These are phyloP conservation scores for Aspergillus carlsbadensis DNA, from an alignment of 495 filamentous ascomycete species.

Conservation along the genomic window DNA sequence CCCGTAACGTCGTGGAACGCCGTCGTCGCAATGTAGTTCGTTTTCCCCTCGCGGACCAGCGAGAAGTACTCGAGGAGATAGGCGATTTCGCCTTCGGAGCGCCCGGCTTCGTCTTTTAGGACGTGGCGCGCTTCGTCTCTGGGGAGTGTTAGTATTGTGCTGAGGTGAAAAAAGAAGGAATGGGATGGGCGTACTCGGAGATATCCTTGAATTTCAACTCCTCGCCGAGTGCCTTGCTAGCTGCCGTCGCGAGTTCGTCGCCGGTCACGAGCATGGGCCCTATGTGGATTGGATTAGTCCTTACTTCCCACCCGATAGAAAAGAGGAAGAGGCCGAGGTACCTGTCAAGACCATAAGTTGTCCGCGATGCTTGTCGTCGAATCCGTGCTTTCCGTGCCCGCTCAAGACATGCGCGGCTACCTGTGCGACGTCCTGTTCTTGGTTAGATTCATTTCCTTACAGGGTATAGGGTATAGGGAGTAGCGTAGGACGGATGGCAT, in stretches of 20 bases:
- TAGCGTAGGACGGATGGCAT: constrained; percentile 12
- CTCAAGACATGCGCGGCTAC: constrained; percentile 52
- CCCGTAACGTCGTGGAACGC: constrained; percentile 56
- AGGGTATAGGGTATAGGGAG: too few species aligned
- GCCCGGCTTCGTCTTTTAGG: constrained; percentile 38
- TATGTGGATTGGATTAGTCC: too few species aligned
- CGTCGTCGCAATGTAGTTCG: constrained; percentile 57
- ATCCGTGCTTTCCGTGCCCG: constrained; percentile 53
- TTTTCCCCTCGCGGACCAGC: constrained; percentile 58
- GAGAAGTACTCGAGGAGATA: constrained; percentile 59
- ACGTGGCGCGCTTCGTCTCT: constrained; percentile 47
- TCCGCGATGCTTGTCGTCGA: constrained; percentile 53
- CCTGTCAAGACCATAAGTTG: constrained; percentile 56
- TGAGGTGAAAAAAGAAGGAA: not conserved
- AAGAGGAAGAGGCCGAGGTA: too few species aligned
- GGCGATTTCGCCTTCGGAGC: constrained; percentile 49
- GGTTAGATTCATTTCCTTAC: too few species aligned
- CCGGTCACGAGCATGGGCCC: constrained; percentile 53
- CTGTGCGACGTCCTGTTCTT: constrained; percentile 52
- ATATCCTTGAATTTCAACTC: constrained; percentile 55
- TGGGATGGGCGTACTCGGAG: constrained; percentile 36
- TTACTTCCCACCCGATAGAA: too few species aligned
- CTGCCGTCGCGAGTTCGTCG: constrained; percentile 50
- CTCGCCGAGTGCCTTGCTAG: constrained; percentile 46
- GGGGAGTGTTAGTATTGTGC: too few species aligned